Percentiles rank a stretch among this genome's conserved stretches.
phyloP scores from a whole-genome alignment of 73 alveolate species.

The Paramecium pentaurelia region DNA sequence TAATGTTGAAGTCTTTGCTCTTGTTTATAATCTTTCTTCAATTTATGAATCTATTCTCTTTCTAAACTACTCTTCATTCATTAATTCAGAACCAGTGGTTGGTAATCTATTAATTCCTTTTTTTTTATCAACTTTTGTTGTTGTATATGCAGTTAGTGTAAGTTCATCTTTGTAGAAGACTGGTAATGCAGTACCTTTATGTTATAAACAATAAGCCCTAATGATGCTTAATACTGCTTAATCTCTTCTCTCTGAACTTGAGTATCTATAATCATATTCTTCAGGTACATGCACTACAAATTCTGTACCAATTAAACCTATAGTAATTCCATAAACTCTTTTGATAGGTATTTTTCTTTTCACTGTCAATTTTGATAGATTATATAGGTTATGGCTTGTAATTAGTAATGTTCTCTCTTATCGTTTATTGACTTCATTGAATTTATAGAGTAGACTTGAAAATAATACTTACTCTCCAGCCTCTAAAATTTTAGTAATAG shows the following conservation, averaged over 20 bases:
- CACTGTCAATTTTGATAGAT: constrained; percentile 67
- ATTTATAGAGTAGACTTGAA: constrained; percentile 71
- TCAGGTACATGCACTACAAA: constrained; percentile 73
- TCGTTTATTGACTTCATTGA: constrained; percentile 74
- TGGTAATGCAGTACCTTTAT: constrained; percentile 25
- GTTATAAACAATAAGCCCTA: constrained; percentile 31
- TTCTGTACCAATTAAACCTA: constrained; percentile 61
- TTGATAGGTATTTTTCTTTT: constrained; percentile 76
- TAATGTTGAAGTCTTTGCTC: constrained; percentile 61
- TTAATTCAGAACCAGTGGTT: constrained; percentile 62
- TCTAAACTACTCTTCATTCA: constrained; percentile 68
- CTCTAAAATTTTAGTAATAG: constrained; percentile 43
- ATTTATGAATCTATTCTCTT: not conserved
- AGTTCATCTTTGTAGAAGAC: constrained; percentile 62
- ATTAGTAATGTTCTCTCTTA: constrained; percentile 75
- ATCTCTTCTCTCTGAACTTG: constrained; percentile 63
- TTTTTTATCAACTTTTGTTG: constrained; percentile 79
- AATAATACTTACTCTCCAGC: constrained; percentile 72
- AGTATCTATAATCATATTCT: constrained; percentile 74
- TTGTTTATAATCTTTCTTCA: constrained; percentile 44
- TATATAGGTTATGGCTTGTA: constrained; percentile 72
- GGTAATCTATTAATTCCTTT: constrained; percentile 79
- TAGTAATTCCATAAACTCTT: constrained; percentile 73
- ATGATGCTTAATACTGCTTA: constrained; percentile 25
- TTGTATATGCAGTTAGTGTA: constrained; percentile 72